These are phyloP conservation scores for Diaporthe capsici DNA, from an alignment of 2,329 filamentous ascomycete genomes.

Conservation along the genomic window DNA sequence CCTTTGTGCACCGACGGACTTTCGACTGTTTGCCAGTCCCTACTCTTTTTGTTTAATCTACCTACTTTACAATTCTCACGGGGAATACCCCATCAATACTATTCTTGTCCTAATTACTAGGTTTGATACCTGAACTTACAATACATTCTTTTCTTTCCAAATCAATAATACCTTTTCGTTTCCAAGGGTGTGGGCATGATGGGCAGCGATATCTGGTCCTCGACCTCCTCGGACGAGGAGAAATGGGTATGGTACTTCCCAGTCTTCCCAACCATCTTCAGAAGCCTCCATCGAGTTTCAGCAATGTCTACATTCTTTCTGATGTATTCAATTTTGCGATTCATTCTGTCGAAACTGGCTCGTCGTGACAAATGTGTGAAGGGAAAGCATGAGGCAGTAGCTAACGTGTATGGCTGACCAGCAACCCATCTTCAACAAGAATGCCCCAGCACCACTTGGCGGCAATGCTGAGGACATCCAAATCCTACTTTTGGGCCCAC, in stretches of 20 bases:
- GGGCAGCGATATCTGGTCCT: constrained; percentile 31
- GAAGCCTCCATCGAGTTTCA: background rate
- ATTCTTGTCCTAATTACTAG: constrained; percentile 2
- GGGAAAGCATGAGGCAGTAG: background rate
- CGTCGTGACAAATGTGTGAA: background rate
- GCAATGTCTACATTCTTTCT: background rate
- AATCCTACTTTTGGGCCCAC: constrained; percentile 35
- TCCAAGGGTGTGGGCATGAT: background rate
- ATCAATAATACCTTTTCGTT: background rate
- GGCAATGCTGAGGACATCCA: constrained; percentile 37
- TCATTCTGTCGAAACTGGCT: background rate
- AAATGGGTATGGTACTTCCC: constrained; percentile 13
- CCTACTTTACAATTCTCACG: background rate
- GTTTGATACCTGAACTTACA: constrained; percentile 24
- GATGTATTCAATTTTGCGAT: background rate
- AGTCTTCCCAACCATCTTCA: background rate
- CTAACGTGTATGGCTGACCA: background rate
- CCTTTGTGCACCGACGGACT: constrained; percentile 7
- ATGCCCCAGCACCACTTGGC: background rate
- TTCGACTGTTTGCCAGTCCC: constrained; percentile 18
- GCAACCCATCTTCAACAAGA: constrained; percentile 21
- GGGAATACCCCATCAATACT: background rate
- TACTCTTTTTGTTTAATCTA: constrained; percentile 18
- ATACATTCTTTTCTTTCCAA: background rate
- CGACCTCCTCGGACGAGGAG: constrained; percentile 23